A percentile compares a stretch with the other conserved stretches of the same genome.
Conservation (phyloP, 2,329 filamentous ascomycete species). For the Aureobasidium sp. region DNA sequence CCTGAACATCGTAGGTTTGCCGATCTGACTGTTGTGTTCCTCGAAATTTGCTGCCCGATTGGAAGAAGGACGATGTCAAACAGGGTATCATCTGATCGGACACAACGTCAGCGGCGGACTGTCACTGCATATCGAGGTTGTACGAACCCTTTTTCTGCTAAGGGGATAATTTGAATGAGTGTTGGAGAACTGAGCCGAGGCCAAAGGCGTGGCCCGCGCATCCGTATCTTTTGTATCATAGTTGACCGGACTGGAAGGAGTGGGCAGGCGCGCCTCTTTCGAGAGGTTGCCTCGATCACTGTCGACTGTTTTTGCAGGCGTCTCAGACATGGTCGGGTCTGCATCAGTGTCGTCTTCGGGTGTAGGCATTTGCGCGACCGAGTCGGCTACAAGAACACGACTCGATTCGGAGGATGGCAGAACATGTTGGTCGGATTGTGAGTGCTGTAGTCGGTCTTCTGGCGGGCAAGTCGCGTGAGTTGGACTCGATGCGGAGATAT, state of each 20-base stretch:
- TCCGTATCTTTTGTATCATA: constrained; percentile 27
- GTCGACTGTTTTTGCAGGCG: constrained; percentile 35
- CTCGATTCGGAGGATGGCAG: not conserved
- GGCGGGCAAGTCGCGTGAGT: constrained; percentile 37
- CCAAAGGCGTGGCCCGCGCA: constrained; percentile 24
- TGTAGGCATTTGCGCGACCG: constrained; percentile 25
- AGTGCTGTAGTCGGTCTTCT: constrained; percentile 30
- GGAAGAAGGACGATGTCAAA: constrained; percentile 78
- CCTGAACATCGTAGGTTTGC: constrained; percentile 89
- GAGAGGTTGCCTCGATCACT: constrained; percentile 33
- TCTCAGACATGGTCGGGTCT: constrained; percentile 16
- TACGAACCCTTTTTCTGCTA: constrained; percentile 23
- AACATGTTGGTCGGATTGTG: constrained; percentile 23
- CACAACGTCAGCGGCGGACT: constrained; percentile 12
- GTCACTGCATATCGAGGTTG: not conserved
- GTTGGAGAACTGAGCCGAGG: constrained; percentile 21
- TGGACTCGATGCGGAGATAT: constrained; percentile 14
- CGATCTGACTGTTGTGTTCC: constrained; percentile 91
- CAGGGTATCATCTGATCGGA: constrained; percentile 60
- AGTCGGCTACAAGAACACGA: not conserved
- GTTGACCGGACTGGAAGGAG: constrained; percentile 22
- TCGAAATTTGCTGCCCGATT: constrained; percentile 78
- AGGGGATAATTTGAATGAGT: constrained; percentile 25
- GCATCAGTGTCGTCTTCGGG: constrained; percentile 19
- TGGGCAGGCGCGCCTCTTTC: constrained; percentile 22